phyloP scores from a whole-genome alignment of 495 filamentous ascomycete species.

The Apodospora peruviana region DNA sequence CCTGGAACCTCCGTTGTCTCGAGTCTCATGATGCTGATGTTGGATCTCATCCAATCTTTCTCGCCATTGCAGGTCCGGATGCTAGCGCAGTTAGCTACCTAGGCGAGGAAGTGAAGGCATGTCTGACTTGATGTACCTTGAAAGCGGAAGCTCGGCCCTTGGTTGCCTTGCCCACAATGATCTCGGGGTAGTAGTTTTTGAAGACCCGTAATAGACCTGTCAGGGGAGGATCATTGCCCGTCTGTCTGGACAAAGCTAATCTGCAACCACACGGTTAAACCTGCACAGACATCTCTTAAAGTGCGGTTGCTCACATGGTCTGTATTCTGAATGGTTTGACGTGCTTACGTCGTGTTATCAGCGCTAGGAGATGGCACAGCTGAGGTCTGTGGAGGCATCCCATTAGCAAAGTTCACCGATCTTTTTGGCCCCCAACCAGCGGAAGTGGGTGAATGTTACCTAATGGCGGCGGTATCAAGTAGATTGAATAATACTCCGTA shows the following conservation, averaged over 20 bases:
- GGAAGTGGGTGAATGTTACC: conserved; percentile 29
- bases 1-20: conserved; percentile 21
- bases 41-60: conserved; percentile 62
- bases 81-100: conserved; percentile 35
- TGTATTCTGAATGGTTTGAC: conserved; percentile 84
- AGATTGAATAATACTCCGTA: conserved; percentile 80
- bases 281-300: neutral
- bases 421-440: neutral
- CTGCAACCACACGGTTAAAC: conserved; percentile 33
- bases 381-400: conserved; percentile 38
- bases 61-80: conserved; percentile 76
- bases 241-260: conserved; percentile 52
- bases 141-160: conserved; percentile 50
- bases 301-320: conserved; percentile 53
- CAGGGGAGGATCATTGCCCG: conserved; percentile 68
- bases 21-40: conserved; percentile 46
- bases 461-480: conserved; percentile 71
- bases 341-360: conserved; percentile 80
- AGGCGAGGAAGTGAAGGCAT: neutral
- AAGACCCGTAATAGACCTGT: conserved; percentile 74
- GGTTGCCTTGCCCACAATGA: conserved; percentile 65
- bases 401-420: conserved; percentile 15
- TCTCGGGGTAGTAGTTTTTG: conserved; percentile 87
- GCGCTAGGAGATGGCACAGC: conserved; percentile 76
- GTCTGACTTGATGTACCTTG: conserved; percentile 31